Evolutionary conservation across 495 filamentous ascomycete species (phyloP), one percentile per base, ranked within the genome.

Genomic region (Hypoxylon lenormandii): DNA sequence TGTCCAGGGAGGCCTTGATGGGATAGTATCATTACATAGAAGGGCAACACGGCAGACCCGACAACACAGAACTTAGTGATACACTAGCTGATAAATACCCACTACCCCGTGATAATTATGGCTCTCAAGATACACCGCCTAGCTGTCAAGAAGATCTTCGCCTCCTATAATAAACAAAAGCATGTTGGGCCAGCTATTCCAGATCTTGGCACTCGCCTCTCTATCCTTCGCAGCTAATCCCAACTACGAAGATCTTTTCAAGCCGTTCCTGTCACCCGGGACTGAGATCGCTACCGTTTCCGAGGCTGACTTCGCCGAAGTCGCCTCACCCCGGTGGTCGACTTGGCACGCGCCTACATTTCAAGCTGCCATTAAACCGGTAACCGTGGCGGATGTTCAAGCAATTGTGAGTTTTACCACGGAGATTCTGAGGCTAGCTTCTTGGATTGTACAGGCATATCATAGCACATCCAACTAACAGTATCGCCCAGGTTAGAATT

Each of bases 341-440:
- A 21, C 22, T 2, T 46, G 38, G 38, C 21, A 46, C 0, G 37
- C 71, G 2, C 76, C 77, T 12, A 61, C 66, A 5, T 79, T 72
- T 38, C 52, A 69, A 7, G 73, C 66, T 36, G 67, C 73, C 26
- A 62, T 77, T 28, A 78, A 76, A 48, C 76, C 73, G 0, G 66
- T 54, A 11, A 69, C 56, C 8, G 72, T 72, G 36, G 21, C 28
- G 0, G 77, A 80, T 51, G 54, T 78, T 3, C 68, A 74, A 43
- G 56, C 70, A 23, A 72, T 76, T 59, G 76, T 78, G 53, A 40
- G 54, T 53, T 40, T 1, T 5, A 7, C 22, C 13, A 46, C 1
- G 6, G 22, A 11, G 3, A 23, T 26, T 1, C 18, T 16, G 16
- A 46, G 1, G 18, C 4, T 62, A 28, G 7, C 26, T 28, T 3